phyloP scores from a whole-genome alignment of 2,329 filamentous ascomycete species.

The Zelopaecilomyces penicillatus region DNA sequence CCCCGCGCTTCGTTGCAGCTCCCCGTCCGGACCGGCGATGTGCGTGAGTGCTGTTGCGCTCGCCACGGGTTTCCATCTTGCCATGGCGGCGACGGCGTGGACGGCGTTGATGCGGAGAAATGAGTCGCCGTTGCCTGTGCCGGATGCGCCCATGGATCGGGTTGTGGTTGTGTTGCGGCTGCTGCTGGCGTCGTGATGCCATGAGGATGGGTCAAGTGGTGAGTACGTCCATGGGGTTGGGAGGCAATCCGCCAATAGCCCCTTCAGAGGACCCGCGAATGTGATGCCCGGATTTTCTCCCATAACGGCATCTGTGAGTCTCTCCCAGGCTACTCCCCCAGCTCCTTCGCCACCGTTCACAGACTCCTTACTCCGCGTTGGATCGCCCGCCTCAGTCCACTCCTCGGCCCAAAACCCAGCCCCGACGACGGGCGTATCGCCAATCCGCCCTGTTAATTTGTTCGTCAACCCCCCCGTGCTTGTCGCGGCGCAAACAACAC shows the following conservation, averaged over 20 bases:
- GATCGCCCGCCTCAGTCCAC: conserved; percentile 47
- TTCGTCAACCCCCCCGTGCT: conserved; percentile 77
- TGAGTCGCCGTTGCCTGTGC: conserved; percentile 82
- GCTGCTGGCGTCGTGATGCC: not conserved
- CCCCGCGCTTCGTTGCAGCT: conserved; percentile 66
- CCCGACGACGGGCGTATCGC: conserved; percentile 76
- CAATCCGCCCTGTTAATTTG: conserved; percentile 75
- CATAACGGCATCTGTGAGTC: not conserved
- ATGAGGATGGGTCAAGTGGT: conserved; percentile 15
- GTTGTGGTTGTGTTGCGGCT: conserved; percentile 8
- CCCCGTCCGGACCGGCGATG: conserved; percentile 62
- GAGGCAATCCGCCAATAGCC: conserved; percentile 51
- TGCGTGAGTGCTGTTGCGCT: conserved; percentile 51
- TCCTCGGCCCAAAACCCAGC: conserved; percentile 88
- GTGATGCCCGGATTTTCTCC: conserved; percentile 7
- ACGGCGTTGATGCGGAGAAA: conserved; percentile 67
- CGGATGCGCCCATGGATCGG: conserved; percentile 54
- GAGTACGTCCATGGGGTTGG: conserved; percentile 38
- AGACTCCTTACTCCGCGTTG: conserved; percentile 69
- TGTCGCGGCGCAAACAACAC: conserved; percentile 61
- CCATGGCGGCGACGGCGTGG: conserved; percentile 64
- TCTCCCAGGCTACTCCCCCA: conserved; percentile 9
- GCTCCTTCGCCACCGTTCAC: conserved; percentile 28
- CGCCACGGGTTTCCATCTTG: conserved; percentile 49
- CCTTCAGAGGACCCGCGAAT: conserved; percentile 31